Conservation (phyloP, 495 filamentous ascomycete genomes). For the Entonaema liquescens region DNA sequence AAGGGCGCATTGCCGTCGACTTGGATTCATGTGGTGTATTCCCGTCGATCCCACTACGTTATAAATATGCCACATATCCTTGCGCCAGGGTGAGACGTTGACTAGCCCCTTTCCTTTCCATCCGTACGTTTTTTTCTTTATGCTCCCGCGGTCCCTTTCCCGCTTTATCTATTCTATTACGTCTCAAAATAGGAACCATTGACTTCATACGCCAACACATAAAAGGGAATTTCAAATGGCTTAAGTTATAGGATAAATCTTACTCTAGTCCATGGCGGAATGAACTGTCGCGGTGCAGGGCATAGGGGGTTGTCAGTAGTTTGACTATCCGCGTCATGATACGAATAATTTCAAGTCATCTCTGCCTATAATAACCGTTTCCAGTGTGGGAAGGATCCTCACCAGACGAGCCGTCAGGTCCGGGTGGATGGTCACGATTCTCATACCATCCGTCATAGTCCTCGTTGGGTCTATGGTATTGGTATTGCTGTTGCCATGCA, state of each 20-base stretch:
- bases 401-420: conserved; percentile 40
- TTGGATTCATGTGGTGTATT: conserved; percentile 11
- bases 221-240: background rate
- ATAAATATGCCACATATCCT: conserved; percentile 27
- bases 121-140: background rate
- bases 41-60: conserved; percentile 29
- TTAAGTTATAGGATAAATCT: background rate
- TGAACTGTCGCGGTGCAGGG: background rate
- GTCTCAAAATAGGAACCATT: conserved; percentile 7
- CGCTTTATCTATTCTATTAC: conserved; percentile 13
- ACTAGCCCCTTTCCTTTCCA: conserved; percentile 16
- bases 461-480: conserved; percentile 50
- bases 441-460: conserved; percentile 55
- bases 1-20: background rate
- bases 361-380: conserved; percentile 46
- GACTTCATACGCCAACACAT: conserved; percentile 4
- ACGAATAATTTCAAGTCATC: conserved; percentile 18
- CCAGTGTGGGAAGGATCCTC: conserved; percentile 42
- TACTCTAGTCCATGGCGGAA: background rate
- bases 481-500: conserved; percentile 56
- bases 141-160: background rate
- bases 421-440: conserved; percentile 43
- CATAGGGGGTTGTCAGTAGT: conserved; percentile 3
- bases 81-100: conserved; percentile 12
- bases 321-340: conserved; percentile 6